Base-by-base conservation (phyloP, 257 asterid species). In the Petrea volubilis region DNA sequence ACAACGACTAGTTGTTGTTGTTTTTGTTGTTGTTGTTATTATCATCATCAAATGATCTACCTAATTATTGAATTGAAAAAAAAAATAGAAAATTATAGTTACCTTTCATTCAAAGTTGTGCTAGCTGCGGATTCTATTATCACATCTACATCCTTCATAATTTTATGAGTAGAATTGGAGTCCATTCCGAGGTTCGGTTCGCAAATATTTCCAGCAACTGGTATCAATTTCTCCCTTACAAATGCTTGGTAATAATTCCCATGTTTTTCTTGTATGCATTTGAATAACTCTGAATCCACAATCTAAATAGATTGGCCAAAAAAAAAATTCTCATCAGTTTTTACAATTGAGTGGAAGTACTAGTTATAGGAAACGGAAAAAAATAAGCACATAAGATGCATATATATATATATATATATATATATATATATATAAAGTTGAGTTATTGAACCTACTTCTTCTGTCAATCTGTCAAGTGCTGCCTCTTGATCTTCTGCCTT, bases 171-270 rank as follows among this genome's bases (percentile, higher is more conserved):
- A 41, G 63, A 68, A 44, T 63, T 15, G 21, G 67, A 5, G 29
- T 86, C 86, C 79, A 86, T 71, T 47, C 91, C 91, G 14, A 86
- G 72, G n/a, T 86, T 86, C 20, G 83, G 71, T 62, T 79, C 84
- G 18, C 79, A 69, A 11, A 83, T 77, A 63, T 86, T 77, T 6
- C 91, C 91, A 21, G 74, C 77, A 17, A 86, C 49, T 6, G 87
- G 81, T 25, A 86, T 69, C 60, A 86, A 18, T 68, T 81, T 86
- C 5, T 67, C 73, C 44, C 33, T 14, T 59, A 75, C 78, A 52
- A 79, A 86, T 33, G 61, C 53, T 61, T 76, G 64, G 41, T 69
- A 80, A 0, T 69, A 73, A 18, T 53, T 72, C 24, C 91, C 91
- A 60, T 69, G 70, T 18, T 68, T 67, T 55, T 77, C 77, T 38